These are phyloP conservation scores for Selaginella tamariscina DNA, from an alignment of 75 land plant genomes.

Conservation along the genomic window DNA sequence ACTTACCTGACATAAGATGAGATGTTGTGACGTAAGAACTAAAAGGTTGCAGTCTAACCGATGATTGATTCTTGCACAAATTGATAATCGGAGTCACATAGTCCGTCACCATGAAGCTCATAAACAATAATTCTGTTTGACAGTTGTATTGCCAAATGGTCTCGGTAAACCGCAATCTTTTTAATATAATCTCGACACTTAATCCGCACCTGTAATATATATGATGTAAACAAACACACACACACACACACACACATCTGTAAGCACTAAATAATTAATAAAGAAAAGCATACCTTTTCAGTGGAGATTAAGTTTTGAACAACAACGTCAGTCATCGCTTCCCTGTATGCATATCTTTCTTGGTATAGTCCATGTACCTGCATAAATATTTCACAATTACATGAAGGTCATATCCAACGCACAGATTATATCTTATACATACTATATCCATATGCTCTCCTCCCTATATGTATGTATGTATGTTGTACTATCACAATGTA, in stretches of 20 bases:
- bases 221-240: too few relatives aligned
- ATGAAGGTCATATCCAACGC: too few relatives aligned
- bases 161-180: conserved; percentile 29
- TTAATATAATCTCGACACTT: conserved; percentile 27
- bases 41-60: conserved; percentile 26
- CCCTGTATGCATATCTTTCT: conserved; percentile 35
- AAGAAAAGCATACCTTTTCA: conserved; percentile 20
- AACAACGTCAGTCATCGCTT: conserved; percentile 30
- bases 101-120: conserved; percentile 15
- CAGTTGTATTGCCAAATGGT: conserved; percentile 30
- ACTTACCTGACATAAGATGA: conserved; percentile 30
- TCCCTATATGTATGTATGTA: too few relatives aligned
- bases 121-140: conserved; percentile 27
- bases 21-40: conserved; percentile 27
- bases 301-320: conserved; percentile 25
- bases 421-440: too few relatives aligned
- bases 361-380: conserved; percentile 34
- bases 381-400: background rate
- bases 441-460: too few relatives aligned
- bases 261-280: background rate
- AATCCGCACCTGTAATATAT: conserved; percentile 23
- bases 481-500: too few relatives aligned
- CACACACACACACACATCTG: background rate
- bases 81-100: conserved; percentile 17
- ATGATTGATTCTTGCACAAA: conserved; percentile 14